Evolutionary conservation across 352 stramenopile species (phyloP), one percentile per base, ranked within the genome.

Genomic region (Paralagenidium karlingii): DNA sequence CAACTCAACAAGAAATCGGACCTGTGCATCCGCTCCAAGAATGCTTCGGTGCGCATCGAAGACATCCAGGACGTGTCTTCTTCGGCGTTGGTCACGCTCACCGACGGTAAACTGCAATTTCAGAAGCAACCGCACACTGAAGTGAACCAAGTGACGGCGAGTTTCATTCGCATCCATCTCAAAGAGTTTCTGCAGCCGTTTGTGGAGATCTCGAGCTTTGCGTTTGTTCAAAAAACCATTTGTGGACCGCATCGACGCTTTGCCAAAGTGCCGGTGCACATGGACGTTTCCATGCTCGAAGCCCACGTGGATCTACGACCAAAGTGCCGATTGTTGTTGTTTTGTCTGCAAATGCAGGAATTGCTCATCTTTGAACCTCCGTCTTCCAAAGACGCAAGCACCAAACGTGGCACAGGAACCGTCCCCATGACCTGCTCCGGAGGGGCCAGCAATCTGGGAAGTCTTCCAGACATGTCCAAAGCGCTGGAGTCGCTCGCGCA

Each of bases 281-380:
- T 8, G 11, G 47, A 24, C 0, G 37, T 61, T 15, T 36, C n/a
- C 28, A 47, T 49, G 19, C 26, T 1, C 5, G 22, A 54, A 1
- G 43, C 68, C 27, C 37, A 40, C 4, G 24, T 71, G n/a, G 55
- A 54, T 60, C 22, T 34, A 46, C 45, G 38, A 10, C 55, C 60
- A 8, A 38, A 55, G 8, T 58, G 48, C 16, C 60, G 54, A n/a
- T 43, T 82, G 20, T 8, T 82, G 13, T 42, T 80, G 5, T 29
- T 82, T 4, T 48, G 71, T 24, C 32, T 75, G 18, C 62, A 53
- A 3, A 46, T 82, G 8, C 63, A 82, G 15, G 58, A 76, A 21
- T 51, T 82, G 5, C 27, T 49, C 4, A 75, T 55, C 33, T n/a
- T n/a, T n/a, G n/a, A n/a, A n/a, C n/a, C n/a, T n/a, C n/a, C n/a